A percentile compares a stretch with the other conserved stretches of the same genome.
These are phyloP conservation scores for Rhynchosporium agropyri DNA, from an alignment of 2,329 filamentous ascomycete species.

Conservation along the genomic window DNA sequence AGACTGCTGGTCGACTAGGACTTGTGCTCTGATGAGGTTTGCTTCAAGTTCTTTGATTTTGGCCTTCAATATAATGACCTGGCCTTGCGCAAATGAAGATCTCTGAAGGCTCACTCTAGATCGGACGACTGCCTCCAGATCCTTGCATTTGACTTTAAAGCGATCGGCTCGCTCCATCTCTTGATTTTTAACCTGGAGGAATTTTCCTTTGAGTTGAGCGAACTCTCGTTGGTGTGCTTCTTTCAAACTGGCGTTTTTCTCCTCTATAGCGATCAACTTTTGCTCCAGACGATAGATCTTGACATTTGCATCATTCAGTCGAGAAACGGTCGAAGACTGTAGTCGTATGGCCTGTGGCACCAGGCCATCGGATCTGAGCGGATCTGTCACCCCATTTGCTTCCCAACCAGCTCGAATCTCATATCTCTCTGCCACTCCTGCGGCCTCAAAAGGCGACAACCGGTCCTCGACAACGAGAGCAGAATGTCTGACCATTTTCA, in stretches of 20 bases:
- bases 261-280: not conserved
- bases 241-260: not conserved
- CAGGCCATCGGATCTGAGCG: not conserved
- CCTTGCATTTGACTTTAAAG: not conserved
- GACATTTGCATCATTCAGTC: not conserved
- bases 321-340: not conserved
- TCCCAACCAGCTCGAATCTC: not conserved
- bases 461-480: not conserved
- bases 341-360: not conserved
- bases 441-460: not conserved
- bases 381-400: not conserved
- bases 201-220: not conserved
- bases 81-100: not conserved
- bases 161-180: not conserved
- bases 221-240: not conserved
- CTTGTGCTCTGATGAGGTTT: not conserved
- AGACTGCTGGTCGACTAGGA: not conserved
- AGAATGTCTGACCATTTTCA: not conserved
- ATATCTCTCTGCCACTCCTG: not conserved
- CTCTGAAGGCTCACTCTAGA: not conserved
- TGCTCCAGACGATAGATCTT: not conserved
- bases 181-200: not conserved
- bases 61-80: conserved; percentile 3
- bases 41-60: not conserved
- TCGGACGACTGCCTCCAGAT: not conserved